Evolutionary conservation across 73 alveolate genomes (phyloP).

Genomic region (Paraurostyla sp.): DNA sequence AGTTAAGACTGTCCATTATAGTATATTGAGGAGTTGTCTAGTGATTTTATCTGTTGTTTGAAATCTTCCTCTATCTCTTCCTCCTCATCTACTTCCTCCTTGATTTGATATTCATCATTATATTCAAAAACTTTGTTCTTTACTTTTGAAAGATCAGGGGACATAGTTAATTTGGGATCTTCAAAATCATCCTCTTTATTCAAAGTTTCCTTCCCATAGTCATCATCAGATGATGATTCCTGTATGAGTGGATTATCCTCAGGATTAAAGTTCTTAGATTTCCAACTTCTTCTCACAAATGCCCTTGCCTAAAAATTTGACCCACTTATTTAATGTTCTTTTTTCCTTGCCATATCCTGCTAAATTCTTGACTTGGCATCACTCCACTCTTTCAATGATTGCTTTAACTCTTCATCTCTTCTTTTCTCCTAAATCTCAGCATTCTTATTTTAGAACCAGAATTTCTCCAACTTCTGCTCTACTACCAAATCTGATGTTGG

Average conservation of each 20-base stretch:
- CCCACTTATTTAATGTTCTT: conserved; percentile 44
- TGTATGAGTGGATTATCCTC: background rate
- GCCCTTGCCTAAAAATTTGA: conserved; percentile 68
- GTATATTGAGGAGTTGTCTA: background rate
- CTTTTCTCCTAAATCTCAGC: conserved; percentile 52
- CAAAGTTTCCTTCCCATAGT: too few species aligned
- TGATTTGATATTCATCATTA: background rate
- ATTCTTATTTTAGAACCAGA: conserved; percentile 58
- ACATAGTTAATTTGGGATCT: background rate
- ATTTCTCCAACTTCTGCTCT: conserved; percentile 61
- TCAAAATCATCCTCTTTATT: background rate
- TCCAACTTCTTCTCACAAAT: conserved; percentile 56
- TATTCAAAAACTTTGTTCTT: background rate
- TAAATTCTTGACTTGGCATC: conserved; percentile 61
- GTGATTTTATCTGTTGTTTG: background rate
- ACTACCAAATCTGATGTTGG: conserved; percentile 56
- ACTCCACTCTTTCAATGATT: conserved; percentile 66
- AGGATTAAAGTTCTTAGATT: conserved; percentile 53
- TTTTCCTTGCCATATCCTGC: conserved; percentile 57
- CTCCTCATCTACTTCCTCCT: conserved; percentile 24
- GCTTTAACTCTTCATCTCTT: conserved; percentile 56
- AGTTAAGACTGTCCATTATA: too few species aligned
- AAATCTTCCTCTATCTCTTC: background rate
- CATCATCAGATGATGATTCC: conserved; percentile 28
- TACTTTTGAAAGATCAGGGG: background rate